Conservation (phyloP, 2,329 filamentous ascomycete genomes). For the Neonectria hederae region DNA sequence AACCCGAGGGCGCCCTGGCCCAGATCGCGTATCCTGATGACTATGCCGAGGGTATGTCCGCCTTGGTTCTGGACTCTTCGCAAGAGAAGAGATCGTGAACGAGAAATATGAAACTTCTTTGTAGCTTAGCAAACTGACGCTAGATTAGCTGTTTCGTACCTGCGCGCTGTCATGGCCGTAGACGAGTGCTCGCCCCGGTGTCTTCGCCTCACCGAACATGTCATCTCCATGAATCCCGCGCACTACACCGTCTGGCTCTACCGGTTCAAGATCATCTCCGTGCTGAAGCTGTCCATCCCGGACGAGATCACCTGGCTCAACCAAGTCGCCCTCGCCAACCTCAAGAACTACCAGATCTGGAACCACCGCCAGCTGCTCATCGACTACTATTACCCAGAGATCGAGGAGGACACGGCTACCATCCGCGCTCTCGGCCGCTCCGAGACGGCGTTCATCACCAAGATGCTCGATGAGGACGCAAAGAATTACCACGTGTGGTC, state of each 20-base stretch:
- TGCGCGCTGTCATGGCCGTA: slow-evolving; percentile 90
- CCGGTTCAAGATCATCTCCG: slow-evolving; percentile 80
- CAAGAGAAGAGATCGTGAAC: slow-evolving; percentile 15
- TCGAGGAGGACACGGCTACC: slow-evolving; percentile 64
- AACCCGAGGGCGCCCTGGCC: slow-evolving; percentile 86
- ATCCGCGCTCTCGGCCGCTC: slow-evolving; percentile 66
- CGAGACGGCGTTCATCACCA: slow-evolving; percentile 79
- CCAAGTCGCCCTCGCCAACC: slow-evolving; percentile 79
- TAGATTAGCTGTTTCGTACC: slow-evolving; percentile 80
- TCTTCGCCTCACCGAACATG: slow-evolving; percentile 83
- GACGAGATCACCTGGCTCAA: slow-evolving; percentile 90
- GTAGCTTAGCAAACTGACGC: slow-evolving; percentile 33
- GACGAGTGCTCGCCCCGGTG: slow-evolving; percentile 85
- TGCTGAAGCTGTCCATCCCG: slow-evolving; percentile 70
- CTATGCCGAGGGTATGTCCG: slow-evolving; percentile 77
- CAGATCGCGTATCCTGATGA: slow-evolving; percentile 90
- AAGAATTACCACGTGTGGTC: slow-evolving; percentile 99
- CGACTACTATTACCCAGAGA: slow-evolving; percentile 66
- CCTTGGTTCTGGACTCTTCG: slow-evolving; percentile 16
- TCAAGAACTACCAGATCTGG: slow-evolving; percentile 99
- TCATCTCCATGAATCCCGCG: slow-evolving; percentile 93
- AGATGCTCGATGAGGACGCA: slow-evolving; percentile 84
- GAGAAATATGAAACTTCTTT: slow-evolving; percentile 5
- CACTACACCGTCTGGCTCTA: slow-evolving; percentile 99
- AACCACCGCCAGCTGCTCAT: slow-evolving; percentile 74